Evolutionary conservation across 179 eudicot species (phyloP).

Genomic region (Monotropa hypopitys): DNA sequence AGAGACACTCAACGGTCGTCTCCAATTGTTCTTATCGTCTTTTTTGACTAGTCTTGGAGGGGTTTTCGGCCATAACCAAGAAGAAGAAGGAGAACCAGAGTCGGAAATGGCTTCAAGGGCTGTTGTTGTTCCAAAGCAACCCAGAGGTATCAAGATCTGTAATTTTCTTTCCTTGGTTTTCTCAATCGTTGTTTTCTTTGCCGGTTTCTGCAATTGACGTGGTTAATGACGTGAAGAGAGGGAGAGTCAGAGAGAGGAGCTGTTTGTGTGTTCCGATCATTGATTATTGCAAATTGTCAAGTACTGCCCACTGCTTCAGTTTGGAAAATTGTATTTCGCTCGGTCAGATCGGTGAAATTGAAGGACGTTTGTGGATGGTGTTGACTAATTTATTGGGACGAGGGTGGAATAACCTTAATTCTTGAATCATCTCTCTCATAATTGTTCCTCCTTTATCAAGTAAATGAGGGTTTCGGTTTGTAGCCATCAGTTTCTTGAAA

Average conservation of each 20-base stretch:
- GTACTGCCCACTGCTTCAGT: not conserved
- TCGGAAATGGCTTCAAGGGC: conserved; percentile 36
- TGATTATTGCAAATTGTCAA: no score
- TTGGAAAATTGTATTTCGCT: not conserved
- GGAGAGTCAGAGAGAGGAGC: not conserved
- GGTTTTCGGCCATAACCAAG: conserved; percentile 22
- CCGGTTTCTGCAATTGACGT: not conserved
- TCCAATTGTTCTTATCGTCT: conserved; percentile 49
- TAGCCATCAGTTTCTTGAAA: not conserved
- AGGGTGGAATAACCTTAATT: not conserved
- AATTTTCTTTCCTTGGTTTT: not conserved
- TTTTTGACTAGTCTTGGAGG: conserved; percentile 48
- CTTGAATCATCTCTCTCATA: not conserved
- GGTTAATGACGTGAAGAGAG: not conserved
- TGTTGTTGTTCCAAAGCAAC: conserved; percentile 17
- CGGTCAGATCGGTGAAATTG: not conserved
- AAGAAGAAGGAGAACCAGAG: conserved; percentile 9
- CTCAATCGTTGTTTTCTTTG: not conserved
- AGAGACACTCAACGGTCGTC: conserved; percentile 54
- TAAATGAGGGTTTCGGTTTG: not conserved
- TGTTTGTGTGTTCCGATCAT: not conserved
- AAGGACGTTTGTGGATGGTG: not conserved
- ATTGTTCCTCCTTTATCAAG: not conserved
- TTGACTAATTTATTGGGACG: not conserved
- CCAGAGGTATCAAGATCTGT: conserved; percentile 20